Evolutionary conservation across 441 rosid genomes (phyloP).

Genomic region (Manihot esculenta): DNA sequence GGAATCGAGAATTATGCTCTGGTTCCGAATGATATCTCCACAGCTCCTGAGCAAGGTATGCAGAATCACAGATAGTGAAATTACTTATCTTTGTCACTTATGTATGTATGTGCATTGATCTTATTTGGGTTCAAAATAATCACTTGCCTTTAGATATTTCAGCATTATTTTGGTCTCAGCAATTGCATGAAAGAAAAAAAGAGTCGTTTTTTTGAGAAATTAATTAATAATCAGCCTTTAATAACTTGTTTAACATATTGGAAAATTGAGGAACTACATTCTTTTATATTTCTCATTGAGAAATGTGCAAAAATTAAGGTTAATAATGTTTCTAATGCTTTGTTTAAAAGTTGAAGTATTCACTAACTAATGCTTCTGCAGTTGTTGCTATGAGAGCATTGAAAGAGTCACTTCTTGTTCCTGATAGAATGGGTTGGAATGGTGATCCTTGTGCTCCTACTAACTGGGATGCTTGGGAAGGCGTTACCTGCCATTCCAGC

Average conservation of each 20-base stretch:
- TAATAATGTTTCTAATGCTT: background rate
- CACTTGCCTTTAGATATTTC: no score
- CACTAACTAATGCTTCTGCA: constrained; percentile 28
- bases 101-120: no score
- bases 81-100: no score
- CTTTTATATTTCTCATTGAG: background rate
- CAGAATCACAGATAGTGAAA: no score
- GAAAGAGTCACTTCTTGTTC: constrained; percentile 84
- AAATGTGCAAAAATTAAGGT: background rate
- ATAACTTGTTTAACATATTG: no score
- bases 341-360: background rate
- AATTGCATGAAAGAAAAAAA: background rate
- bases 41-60: constrained; percentile 78
- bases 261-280: no score
- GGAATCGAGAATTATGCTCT: constrained; percentile 94
- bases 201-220: no score
- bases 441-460: constrained; percentile 99
- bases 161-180: background rate
- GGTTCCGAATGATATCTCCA: constrained; percentile 79
- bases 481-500: constrained; percentile 76
- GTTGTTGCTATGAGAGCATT: constrained; percentile 84
- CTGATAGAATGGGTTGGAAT: constrained; percentile 98
- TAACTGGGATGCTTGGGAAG: constrained; percentile 99
- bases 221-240: no score
- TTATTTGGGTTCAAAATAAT: no score